phyloP scores from a whole-genome alignment of 345 rosid species.

The Laguncularia racemosa region DNA sequence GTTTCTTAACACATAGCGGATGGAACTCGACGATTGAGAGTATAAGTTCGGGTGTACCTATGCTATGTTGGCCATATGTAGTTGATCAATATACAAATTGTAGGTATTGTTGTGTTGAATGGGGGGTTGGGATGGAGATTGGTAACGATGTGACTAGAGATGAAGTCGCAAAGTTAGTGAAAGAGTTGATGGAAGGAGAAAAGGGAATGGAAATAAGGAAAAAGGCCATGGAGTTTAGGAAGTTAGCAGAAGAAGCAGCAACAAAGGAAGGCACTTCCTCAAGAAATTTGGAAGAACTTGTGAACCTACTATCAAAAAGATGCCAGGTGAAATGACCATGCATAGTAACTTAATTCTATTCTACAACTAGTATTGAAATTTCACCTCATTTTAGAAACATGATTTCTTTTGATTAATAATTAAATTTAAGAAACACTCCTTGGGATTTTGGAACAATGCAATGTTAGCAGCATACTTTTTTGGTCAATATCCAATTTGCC shows the following conservation, averaged over 20 bases:
- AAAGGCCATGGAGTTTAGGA: neutral
- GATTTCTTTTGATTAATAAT: too few species aligned
- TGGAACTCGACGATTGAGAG: slow-evolving; percentile 7
- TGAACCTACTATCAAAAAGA: too few species aligned
- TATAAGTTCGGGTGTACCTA: neutral
- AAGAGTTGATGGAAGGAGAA: slow-evolving; percentile 6
- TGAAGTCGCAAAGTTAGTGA: neutral
- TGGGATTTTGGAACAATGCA: too few species aligned
- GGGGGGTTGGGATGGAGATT: slow-evolving; percentile 1
- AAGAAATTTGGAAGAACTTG: neutral
- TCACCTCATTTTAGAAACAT: too few species aligned
- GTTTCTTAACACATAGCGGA: neutral
- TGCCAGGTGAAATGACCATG: too few species aligned
- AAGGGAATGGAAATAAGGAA: slow-evolving; percentile 1
- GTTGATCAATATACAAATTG: neutral
- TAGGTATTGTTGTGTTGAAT: neutral
- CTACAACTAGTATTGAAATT: too few species aligned
- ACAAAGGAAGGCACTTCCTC: neutral
- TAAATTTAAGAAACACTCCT: too few species aligned
- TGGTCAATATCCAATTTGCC: too few species aligned
- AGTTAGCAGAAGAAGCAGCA: neutral
- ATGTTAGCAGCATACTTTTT: too few species aligned
- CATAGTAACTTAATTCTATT: too few species aligned
- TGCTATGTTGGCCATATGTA: neutral
- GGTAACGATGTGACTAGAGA: neutral